phyloP scores from a whole-genome alignment of 2,329 filamentous ascomycete species.

The Venturia effusa region DNA sequence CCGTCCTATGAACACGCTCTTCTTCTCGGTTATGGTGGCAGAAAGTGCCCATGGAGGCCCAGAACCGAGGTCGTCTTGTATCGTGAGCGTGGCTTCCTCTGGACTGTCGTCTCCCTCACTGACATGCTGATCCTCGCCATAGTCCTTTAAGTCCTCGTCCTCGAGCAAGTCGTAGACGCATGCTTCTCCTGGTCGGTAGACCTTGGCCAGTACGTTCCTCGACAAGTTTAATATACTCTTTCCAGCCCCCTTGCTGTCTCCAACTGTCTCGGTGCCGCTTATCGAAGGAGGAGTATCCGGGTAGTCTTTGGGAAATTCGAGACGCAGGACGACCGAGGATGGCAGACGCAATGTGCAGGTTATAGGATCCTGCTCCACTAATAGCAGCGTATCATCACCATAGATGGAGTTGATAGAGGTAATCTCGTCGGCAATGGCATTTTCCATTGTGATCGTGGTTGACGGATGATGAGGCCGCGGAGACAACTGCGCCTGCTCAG shows the following conservation, averaged over 20 bases:
- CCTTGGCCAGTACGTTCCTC: slow-evolving; percentile 51
- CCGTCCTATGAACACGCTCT: slow-evolving; percentile 78
- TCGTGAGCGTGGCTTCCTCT: slow-evolving; percentile 20
- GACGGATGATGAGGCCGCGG: background rate
- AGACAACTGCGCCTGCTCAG: background rate
- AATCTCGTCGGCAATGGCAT: slow-evolving; percentile 56
- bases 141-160: slow-evolving; percentile 40
- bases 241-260: slow-evolving; percentile 61
- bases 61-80: slow-evolving; percentile 18
- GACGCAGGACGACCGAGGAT: slow-evolving; percentile 39
- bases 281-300: slow-evolving; percentile 63
- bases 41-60: slow-evolving; percentile 63
- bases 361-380: slow-evolving; percentile 19
- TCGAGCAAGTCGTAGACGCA: slow-evolving; percentile 91
- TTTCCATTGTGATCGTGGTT: slow-evolving; percentile 4
- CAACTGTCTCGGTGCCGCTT: slow-evolving; percentile 69
- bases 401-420: slow-evolving; percentile 81
- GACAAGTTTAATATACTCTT: slow-evolving; percentile 60
- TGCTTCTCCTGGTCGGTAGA: slow-evolving; percentile 64
- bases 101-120: background rate
- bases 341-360: slow-evolving; percentile 49
- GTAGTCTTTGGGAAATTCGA: slow-evolving; percentile 65
- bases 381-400: slow-evolving; percentile 50
- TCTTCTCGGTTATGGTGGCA: slow-evolving; percentile 64
- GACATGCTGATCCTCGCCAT: slow-evolving; percentile 27